These are phyloP conservation scores for Tolypocladium capitatum DNA, from an alignment of 2,329 filamentous ascomycete genomes.

Conservation along the genomic window DNA sequence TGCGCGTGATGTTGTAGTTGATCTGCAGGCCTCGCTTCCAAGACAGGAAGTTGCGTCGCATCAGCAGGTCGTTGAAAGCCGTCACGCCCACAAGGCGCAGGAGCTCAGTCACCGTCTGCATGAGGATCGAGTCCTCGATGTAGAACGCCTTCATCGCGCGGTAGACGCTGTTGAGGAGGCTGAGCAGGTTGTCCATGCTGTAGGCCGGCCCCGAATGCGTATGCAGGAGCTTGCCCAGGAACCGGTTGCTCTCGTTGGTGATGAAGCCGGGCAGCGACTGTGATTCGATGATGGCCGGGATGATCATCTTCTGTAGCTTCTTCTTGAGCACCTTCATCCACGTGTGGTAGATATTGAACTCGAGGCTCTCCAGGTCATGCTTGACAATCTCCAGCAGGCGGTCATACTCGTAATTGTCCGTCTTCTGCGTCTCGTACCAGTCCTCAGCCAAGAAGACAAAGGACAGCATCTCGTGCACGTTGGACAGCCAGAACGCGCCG, in stretches of 20 bases:
- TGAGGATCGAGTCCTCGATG: slow-evolving; percentile 90
- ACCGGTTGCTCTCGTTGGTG: slow-evolving; percentile 95
- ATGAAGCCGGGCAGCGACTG: slow-evolving; percentile 97
- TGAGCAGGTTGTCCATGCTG: slow-evolving; percentile 98
- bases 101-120: slow-evolving; percentile 87
- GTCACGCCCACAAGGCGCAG: slow-evolving; percentile 89
- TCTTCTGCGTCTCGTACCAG: slow-evolving; percentile 99
- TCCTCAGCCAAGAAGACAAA: slow-evolving; percentile 98
- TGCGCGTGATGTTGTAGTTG: slow-evolving; percentile 99
- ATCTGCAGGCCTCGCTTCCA: slow-evolving; percentile 99
- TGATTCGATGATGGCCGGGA: slow-evolving; percentile 96
- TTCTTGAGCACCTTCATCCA: slow-evolving; percentile 99
- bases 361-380: slow-evolving; percentile 92
- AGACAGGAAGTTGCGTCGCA: slow-evolving; percentile 95
- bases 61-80: slow-evolving; percentile 94
- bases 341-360: slow-evolving; percentile 99
- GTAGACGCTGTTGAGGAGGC: slow-evolving; percentile 91
- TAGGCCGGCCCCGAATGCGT: slow-evolving; percentile 86
- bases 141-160: slow-evolving; percentile 99
- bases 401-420: slow-evolving; percentile 98
- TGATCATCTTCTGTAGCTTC: slow-evolving; percentile 99
- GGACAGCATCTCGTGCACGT: slow-evolving; percentile 98
- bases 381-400: slow-evolving; percentile 96
- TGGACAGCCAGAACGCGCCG: slow-evolving; percentile 96
- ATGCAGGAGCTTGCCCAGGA: slow-evolving; percentile 91